Percentiles rank a stretch among this genome's conserved stretches.
These are phyloP conservation scores for Lolium rigidum DNA, from an alignment of 176 grass and related monocot species.

Conservation along the genomic window DNA sequence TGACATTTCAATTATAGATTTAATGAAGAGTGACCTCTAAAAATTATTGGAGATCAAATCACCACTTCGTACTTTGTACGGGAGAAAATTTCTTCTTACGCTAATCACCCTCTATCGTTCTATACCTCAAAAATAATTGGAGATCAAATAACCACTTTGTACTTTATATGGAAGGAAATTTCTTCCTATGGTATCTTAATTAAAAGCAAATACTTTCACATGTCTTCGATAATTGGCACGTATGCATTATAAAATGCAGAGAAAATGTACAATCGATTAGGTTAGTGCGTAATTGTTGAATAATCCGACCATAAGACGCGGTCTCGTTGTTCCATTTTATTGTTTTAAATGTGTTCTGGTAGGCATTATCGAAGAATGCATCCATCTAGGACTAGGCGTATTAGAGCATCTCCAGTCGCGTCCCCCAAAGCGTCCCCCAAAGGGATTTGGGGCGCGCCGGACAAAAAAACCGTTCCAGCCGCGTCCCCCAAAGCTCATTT, in stretches of 20 bases:
- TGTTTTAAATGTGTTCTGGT: neutral
- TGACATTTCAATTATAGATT: neutral
- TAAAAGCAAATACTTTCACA: neutral
- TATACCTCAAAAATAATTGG: neutral
- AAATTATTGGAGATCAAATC: neutral
- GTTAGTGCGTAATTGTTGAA: neutral
- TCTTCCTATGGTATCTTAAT: neutral
- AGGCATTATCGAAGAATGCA: neutral
- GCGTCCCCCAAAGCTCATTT: too few relatives aligned
- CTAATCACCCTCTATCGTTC: too few relatives aligned
- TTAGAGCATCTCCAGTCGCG: too few relatives aligned
- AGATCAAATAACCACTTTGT: neutral
- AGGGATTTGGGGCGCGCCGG: too few relatives aligned
- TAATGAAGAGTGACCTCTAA: neutral
- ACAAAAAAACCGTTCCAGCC: too few relatives aligned
- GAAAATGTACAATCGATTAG: neutral
- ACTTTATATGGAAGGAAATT: neutral
- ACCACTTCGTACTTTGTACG: conserved; percentile 1
- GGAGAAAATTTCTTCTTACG: neutral
- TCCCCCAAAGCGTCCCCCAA: too few relatives aligned
- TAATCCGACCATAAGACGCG: neutral
- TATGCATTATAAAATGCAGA: neutral
- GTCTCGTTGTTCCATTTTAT: neutral
- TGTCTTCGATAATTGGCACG: neutral
- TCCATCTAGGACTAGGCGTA: neutral